Conservation (phyloP, 768 basidiomycete species). For the Favolaschia claudopus region DNA sequence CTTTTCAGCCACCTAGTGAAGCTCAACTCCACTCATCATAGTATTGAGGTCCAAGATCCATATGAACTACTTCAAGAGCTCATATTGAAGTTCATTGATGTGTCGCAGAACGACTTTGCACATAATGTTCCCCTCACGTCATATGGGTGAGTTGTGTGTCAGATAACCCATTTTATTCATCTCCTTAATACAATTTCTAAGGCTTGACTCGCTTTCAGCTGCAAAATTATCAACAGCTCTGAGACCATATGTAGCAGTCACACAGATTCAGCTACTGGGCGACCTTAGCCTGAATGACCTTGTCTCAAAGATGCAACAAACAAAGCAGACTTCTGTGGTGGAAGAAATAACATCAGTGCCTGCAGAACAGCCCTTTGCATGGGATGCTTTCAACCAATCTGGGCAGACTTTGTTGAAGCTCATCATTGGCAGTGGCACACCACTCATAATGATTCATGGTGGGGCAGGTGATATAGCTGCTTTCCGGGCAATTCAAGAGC, state of each 20-base stretch:
- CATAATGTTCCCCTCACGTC: slow-evolving; percentile 46
- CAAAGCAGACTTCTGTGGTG: not conserved
- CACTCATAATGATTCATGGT: slow-evolving; percentile 25
- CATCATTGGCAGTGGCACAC: slow-evolving; percentile 11
- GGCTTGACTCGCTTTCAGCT: slow-evolving; percentile 14
- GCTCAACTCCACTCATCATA: slow-evolving; percentile 12
- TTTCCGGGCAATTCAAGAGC: slow-evolving; percentile 16
- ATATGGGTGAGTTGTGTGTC: too few species aligned
- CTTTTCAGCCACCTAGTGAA: slow-evolving; percentile 32
- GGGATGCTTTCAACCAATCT: not conserved
- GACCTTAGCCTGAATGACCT: not conserved
- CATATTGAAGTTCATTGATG: slow-evolving; percentile 35
- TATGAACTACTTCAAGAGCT: slow-evolving; percentile 29
- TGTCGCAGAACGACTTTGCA: slow-evolving; percentile 42
- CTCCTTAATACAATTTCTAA: too few species aligned
- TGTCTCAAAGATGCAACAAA: not conserved
- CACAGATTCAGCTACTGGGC: slow-evolving; percentile 5
- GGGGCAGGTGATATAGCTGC: slow-evolving; percentile 11
- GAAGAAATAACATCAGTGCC: not conserved
- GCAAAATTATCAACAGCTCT: not conserved
- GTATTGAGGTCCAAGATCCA: not conserved
- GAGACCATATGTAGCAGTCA: not conserved
- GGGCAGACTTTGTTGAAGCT: slow-evolving; percentile 16
- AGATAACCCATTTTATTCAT: not conserved
- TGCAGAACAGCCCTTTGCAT: not conserved